Evolutionary conservation across 176 grass and related monocot species (phyloP).

Genomic region (Musa itinerans): DNA sequence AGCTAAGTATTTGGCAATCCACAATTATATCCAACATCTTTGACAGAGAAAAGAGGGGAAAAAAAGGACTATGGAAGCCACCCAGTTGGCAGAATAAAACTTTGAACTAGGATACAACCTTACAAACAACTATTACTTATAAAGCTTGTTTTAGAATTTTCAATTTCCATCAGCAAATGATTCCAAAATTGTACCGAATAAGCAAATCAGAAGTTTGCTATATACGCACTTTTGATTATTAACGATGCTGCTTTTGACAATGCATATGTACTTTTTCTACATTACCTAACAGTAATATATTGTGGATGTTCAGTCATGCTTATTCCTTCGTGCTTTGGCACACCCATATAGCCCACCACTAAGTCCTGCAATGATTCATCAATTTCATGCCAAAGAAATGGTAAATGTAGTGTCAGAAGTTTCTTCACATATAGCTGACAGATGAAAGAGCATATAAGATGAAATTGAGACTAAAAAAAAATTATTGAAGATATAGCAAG

Average conservation of each 20-base stretch:
- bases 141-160: neutral
- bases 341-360: slow-evolving; percentile 94
- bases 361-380: slow-evolving; percentile 58
- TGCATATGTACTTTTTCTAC: neutral
- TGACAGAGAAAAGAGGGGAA: too few species aligned
- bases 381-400: neutral
- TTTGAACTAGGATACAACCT: neutral
- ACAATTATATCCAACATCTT: too few species aligned
- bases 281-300: slow-evolving; percentile 92
- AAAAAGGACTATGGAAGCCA: neutral
- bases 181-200: neutral
- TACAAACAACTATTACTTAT: too few species aligned
- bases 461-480: too few species aligned
- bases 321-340: slow-evolving; percentile 76
- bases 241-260: neutral
- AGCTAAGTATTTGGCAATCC: neutral
- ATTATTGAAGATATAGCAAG: too few species aligned
- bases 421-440: neutral
- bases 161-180: neutral
- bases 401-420: neutral
- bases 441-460: neutral
- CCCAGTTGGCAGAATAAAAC: neutral
- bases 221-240: neutral
- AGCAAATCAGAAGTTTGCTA: neutral
- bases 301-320: slow-evolving; percentile 93